Percentiles rank a stretch among this genome's conserved stretches.
Conservation (phyloP, 2,329 filamentous ascomycete genomes). For the Beauveria medogensis region DNA sequence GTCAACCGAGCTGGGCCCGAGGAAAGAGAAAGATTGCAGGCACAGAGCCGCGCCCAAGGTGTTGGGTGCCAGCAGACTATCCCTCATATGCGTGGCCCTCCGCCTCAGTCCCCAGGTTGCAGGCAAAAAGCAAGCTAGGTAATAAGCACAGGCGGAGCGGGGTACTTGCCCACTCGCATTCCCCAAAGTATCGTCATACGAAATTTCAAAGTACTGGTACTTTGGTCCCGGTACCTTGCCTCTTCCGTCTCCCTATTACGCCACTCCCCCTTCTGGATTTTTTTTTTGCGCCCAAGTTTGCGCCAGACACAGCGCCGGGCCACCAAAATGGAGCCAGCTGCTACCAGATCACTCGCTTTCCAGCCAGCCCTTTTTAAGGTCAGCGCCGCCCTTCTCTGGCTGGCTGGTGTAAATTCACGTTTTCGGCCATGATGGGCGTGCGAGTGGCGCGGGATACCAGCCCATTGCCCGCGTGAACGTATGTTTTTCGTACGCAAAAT, state of each 20-base stretch:
- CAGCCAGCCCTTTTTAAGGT: conserved; percentile 3
- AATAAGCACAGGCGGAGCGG: conserved; percentile 15
- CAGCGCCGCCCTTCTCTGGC: background rate
- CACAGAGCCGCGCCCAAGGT: background rate
- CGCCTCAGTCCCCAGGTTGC: background rate
- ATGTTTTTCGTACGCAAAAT: background rate
- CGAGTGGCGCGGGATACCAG: background rate
- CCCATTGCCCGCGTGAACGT: background rate
- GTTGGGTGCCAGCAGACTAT: conserved; percentile 8
- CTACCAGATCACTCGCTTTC: conserved; percentile 6
- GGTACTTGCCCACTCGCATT: conserved; percentile 27
- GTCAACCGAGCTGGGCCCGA: background rate
- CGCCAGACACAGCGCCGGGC: background rate
- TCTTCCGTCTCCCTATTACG: conserved; percentile 1
- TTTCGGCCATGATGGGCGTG: background rate
- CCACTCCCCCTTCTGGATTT: conserved; percentile 1
- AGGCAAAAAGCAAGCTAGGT: conserved; percentile 12
- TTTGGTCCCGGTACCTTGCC: conserved; percentile 20
- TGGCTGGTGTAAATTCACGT: background rate
- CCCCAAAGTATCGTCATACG: conserved; percentile 29
- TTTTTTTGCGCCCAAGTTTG: background rate
- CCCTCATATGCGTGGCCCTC: background rate
- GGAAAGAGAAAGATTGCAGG: background rate
- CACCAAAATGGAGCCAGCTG: background rate
- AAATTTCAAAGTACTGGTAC: conserved; percentile 26